phyloP scores from a whole-genome alignment of 208 protist genomes.

The Porcisia deanei region DNA sequence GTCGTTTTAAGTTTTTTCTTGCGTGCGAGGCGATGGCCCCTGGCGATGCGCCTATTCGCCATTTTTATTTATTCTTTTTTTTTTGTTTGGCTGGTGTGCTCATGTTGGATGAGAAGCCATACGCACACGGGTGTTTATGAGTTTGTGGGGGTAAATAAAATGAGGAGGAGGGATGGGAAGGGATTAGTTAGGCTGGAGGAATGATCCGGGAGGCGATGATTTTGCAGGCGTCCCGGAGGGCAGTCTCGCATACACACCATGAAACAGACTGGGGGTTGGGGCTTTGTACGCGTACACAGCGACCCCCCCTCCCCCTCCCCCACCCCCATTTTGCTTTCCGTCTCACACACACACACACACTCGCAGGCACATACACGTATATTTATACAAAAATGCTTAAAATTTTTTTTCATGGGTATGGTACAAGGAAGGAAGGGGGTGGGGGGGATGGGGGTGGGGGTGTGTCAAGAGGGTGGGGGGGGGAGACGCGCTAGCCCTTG shows the following conservation, averaged over 20 bases:
- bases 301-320: too few species aligned
- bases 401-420: not conserved
- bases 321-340: too few species aligned
- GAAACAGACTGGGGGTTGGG: not conserved
- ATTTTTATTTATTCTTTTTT: conserved; percentile 5
- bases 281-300: not conserved
- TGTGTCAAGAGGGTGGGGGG: too few species aligned
- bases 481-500: too few species aligned
- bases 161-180: not conserved
- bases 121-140: too few species aligned
- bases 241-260: not conserved
- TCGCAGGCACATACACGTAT: not conserved
- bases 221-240: not conserved
- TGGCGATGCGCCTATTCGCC: conserved; percentile 44
- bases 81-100: not conserved
- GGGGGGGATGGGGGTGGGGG: too few species aligned
- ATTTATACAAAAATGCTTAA: not conserved
- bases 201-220: not conserved
- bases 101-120: too few species aligned
- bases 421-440: not conserved
- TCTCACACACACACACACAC: not conserved
- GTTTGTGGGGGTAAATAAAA: too few species aligned
- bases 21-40: conserved; percentile 29
- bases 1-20: conserved; percentile 41
- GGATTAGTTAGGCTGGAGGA: not conserved